Evolutionary conservation across 352 stramenopile species (phyloP), one percentile per base, ranked within the genome.

Genomic region (Hyphochytrium catenoides): DNA sequence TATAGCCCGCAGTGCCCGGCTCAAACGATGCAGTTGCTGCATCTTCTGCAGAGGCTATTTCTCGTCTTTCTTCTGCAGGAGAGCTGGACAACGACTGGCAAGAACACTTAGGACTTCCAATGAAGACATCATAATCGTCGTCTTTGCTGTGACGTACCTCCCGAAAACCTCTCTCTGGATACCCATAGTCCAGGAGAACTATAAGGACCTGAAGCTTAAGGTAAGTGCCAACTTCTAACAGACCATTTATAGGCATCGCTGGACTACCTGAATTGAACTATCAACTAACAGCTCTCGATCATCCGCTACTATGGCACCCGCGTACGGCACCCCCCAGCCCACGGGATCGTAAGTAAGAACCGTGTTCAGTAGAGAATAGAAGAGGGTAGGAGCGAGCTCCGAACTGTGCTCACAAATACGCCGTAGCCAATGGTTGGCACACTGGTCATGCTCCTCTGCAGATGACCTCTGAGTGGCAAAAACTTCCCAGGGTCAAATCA

Each of bases 291-390:
- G 50, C 30, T 93, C 70, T 8, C 86, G 66, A 33, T 83, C 61
- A 25, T 91, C 70, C 16, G 66, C 66, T 9, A 74, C 62, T 27
- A 95, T 84, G n/a, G 68, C 77, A 2, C 65, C 59, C 1, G 64
- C 61, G 41, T 92, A 92, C 0, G 78, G 77, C 4, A 93, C 62
- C 8, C 67, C 69, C 60, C 65, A 85, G 15, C 74, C 77, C 8
- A 79, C 65, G 0, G 85, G 81, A 46, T 95, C 84, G 47, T 94
- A 95, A 8, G 65, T 62, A 18, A 94, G 52, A 11, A 94, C 76
- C 16, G 83, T 87, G 42, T 97, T 97, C 34, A 97, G 41, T 9
- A 97, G 53, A 30, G 78, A 94, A 51, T 90, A 95, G 44, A 96
- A 95, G 3, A 97, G 56, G 34, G 82, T 93, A 2, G 76, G 63